Evolutionary conservation across 139 green algal genomes (phyloP).

Genomic region (Gonium pectorale): DNA sequence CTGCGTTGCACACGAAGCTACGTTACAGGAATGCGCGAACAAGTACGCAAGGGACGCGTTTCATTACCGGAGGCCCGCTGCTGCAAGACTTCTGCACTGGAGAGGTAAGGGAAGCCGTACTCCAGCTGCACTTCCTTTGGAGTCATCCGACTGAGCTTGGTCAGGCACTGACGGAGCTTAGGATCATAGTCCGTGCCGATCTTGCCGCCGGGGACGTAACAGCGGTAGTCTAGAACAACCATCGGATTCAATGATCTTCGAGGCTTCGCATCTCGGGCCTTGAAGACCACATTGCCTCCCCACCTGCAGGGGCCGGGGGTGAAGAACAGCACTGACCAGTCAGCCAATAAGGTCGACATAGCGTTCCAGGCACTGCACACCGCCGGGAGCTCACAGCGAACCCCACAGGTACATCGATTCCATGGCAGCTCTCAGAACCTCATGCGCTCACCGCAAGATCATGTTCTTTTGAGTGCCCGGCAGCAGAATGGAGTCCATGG

Average conservation of each 20-base stretch:
- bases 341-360: too few relatives aligned
- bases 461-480: conserved; percentile 66
- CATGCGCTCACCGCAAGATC: conserved; percentile 46
- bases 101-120: conserved; percentile 53
- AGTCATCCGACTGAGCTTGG: conserved; percentile 47
- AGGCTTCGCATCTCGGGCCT: conserved; percentile 29
- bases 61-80: conserved; percentile 45
- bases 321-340: too few relatives aligned
- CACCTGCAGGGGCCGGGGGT: conserved; percentile 29
- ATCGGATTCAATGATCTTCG: conserved; percentile 48
- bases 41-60: not conserved
- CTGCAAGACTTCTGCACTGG: conserved; percentile 40
- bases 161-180: conserved; percentile 50
- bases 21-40: not conserved
- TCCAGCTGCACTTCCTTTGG: conserved; percentile 23
- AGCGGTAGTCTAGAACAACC: conserved; percentile 68
- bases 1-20: not conserved
- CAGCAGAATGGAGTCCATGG: conserved; percentile 68
- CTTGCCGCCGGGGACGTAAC: conserved; percentile 50
- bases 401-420: too few relatives aligned
- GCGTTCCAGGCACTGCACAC: too few relatives aligned
- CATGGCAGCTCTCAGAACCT: not conserved
- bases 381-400: too few relatives aligned
- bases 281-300: conserved; percentile 49
- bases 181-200: conserved; percentile 58